Base-by-base conservation (phyloP, 768 basidiomycete species). In the Cystobasidium tubakii region DNA sequence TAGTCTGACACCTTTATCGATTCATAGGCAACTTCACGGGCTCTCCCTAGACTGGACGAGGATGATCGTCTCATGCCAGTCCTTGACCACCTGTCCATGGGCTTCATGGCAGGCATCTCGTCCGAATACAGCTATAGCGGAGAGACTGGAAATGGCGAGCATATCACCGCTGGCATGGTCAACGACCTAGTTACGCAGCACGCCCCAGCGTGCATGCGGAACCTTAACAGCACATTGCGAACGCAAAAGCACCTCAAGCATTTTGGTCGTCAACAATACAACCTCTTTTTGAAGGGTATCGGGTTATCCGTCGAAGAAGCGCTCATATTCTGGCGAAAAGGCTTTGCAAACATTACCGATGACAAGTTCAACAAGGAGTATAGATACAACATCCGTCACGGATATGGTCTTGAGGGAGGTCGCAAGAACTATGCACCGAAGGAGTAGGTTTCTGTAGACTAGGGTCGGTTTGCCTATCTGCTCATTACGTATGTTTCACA, bases 301-400 rank as follows among this genome's bases (percentile, higher is more conserved):
- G 96, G 96, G 9, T 82, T 99, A 73, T 89, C 94, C 0, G 87
- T 99, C 42, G 95, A 99, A 19, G 96, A 99, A 82, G 93, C 96
- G 0, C 81, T 97, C 60, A 82, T 85, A 12, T 99, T 96, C 82
- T 99, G 96, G 96, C 84, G 91, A 67, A 90, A 88, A 79, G 88
- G 90, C 29, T 96, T 95, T 80, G 79, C 84, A 75, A 83, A 82
- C 31, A 87, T 91, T 69, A 87, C 88, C 12, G 95, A 97, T 73
- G 92, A 97, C 82, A 89, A 92, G 80, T 99, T 98, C 82, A 95
- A 94, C 84, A 99, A 98, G 80, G 90, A 96, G 80, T 89, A 97
- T 85, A 89, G 87, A 78, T 99, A 99, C 81, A 99, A 98, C 77
- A 93, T 99, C 78, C 88, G 95, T 55, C 96, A 99, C 80, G 88